A percentile compares a stretch with the other conserved stretches of the same genome.
phyloP scores from a whole-genome alignment of 1,139 yeast species.

The Pichia sp. region DNA sequence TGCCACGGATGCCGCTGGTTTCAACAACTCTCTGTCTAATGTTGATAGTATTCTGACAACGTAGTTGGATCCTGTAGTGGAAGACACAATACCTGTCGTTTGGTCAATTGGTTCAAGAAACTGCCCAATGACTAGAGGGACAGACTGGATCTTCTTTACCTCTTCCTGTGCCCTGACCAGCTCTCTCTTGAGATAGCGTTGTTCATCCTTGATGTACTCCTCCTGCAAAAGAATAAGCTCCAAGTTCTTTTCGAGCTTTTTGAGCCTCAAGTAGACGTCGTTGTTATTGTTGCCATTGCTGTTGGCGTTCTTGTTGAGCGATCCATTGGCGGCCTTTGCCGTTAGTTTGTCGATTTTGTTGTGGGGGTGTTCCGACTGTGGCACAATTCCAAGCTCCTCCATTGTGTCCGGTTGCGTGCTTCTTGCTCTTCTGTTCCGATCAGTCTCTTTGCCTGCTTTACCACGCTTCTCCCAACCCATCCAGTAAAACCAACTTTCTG shows the following conservation, averaged over 20 bases:
- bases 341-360: conserved; percentile 17
- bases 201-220: conserved; percentile 96
- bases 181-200: conserved; percentile 92
- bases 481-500: background rate
- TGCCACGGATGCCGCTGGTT: conserved; percentile 94
- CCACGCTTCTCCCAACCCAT: background rate
- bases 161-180: conserved; percentile 96
- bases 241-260: conserved; percentile 83
- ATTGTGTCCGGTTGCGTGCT: conserved; percentile 29
- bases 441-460: background rate
- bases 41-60: conserved; percentile 94
- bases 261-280: conserved; percentile 79
- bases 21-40: conserved; percentile 86
- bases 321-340: conserved; percentile 8
- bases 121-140: conserved; percentile 97
- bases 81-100: conserved; percentile 91
- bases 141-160: conserved; percentile 94
- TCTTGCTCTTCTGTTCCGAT: background rate
- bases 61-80: conserved; percentile 96
- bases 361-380: conserved; percentile 27
- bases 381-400: conserved; percentile 59
- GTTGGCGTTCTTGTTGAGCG: conserved; percentile 5
- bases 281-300: conserved; percentile 27
- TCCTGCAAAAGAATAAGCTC: conserved; percentile 84
- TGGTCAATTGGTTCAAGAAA: conserved; percentile 97